Conservation (phyloP, 208 protist species). For the Trypanosomatidae sp. region DNA sequence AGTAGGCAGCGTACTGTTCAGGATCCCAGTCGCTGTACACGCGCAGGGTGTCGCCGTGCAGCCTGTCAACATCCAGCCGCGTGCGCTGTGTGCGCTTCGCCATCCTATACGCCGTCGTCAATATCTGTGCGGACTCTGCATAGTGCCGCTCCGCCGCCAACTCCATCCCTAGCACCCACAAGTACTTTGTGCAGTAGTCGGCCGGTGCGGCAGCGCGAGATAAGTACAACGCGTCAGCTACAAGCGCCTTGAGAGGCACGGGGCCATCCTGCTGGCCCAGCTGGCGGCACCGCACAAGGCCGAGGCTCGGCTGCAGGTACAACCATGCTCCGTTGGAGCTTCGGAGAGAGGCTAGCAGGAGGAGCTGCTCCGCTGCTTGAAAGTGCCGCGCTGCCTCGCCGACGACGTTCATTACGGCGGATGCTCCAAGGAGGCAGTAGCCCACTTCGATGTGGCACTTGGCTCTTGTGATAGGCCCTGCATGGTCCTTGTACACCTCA, state of each 20-base stretch:
- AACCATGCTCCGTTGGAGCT: conserved; percentile 48
- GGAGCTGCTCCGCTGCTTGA: conserved; percentile 37
- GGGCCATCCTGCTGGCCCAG: conserved; percentile 5
- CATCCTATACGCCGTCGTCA: conserved; percentile 46
- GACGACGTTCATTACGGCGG: conserved; percentile 27
- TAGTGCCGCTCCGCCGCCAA: conserved; percentile 43
- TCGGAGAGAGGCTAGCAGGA: conserved; percentile 40
- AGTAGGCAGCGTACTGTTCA: conserved; percentile 57
- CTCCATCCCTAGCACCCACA: conserved; percentile 81
- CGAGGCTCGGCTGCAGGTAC: conserved; percentile 62
- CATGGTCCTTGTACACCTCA: conserved; percentile 44
- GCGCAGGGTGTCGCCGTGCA: conserved; percentile 42
- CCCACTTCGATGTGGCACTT: conserved; percentile 70
- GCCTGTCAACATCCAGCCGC: conserved; percentile 34
- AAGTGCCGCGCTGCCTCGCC: conserved; percentile 55
- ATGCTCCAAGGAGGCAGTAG: conserved; percentile 52
- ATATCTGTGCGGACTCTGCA: conserved; percentile 38
- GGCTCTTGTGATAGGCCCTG: conserved; percentile 55
- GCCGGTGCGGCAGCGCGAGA: conserved; percentile 37
- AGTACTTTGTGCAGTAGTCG: conserved; percentile 69
- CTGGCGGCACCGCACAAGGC: conserved; percentile 57
- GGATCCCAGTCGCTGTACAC: conserved; percentile 67
- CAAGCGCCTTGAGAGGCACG: conserved; percentile 35
- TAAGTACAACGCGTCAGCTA: conserved; percentile 50
- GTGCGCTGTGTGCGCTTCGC: conserved; percentile 34